Evolutionary conservation across 2,329 filamentous ascomycete species (phyloP).

Genomic region (Beauveria sp.): DNA sequence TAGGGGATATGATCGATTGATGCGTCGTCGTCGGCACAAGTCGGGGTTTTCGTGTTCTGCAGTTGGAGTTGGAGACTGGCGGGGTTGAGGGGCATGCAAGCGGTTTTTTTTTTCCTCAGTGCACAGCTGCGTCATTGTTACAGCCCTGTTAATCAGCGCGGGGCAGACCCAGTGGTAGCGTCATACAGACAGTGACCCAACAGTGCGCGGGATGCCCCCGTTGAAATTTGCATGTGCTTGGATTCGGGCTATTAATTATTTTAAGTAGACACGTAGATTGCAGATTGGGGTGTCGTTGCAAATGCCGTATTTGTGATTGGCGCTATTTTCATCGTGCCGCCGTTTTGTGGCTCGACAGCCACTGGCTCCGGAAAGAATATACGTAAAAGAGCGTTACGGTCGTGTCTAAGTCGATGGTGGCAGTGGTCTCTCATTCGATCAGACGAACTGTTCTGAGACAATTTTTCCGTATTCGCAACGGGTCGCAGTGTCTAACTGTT

Average conservation of each 20-base stretch:
- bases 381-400: no score
- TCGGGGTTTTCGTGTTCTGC: neutral
- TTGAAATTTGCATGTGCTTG: neutral
- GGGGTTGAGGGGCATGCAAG: slow-evolving; percentile 1
- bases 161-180: neutral
- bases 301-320: neutral
- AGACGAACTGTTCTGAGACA: neutral
- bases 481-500: neutral
- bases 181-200: neutral
- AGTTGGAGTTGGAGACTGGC: neutral
- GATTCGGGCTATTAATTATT: neutral
- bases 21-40: neutral
- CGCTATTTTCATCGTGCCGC: neutral
- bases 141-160: neutral
- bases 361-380: neutral
- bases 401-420: no score
- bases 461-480: neutral
- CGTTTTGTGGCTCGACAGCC: neutral
- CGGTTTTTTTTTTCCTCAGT: slow-evolving; percentile 1
- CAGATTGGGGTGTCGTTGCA: neutral
- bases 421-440: no score
- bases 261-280: neutral
- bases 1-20: neutral
- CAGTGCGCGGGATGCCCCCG: neutral
- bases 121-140: neutral